Evolutionary conservation across 2,329 filamentous ascomycete species (phyloP), one percentile per base, ranked within the genome.

Genomic region (Claviceps sp.): DNA sequence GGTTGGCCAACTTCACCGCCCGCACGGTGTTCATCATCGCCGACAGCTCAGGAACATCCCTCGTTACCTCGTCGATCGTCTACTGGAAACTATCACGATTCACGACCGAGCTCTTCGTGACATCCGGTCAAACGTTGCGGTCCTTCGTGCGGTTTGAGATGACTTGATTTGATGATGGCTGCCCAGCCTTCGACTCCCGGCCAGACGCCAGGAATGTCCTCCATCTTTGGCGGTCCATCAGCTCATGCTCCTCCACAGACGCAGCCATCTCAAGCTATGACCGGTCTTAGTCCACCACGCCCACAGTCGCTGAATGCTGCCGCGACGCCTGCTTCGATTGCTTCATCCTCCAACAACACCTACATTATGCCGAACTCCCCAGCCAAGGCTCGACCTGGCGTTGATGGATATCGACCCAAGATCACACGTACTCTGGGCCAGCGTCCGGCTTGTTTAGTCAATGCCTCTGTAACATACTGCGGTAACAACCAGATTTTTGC

Each of bases 381-480:
- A 14, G 74, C 82, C 54, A 87, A 85, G 65, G 78, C 76, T 60
- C 76, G 79, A 53, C 72, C 76, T 20, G 76, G 76, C 54, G 75
- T 75, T 52, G 89, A 94, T 64, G 82, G 82, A 57, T 94, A 95
- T 68, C 84, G 85, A 48, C 91, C 91, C 38, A 87, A 84, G 65
- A 87, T 95, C 55, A 91, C 79, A 40, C 82, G 84, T 61, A 87
- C 85, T 13, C 73, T 86, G 48, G 86, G 86, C 47, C 83, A 88
- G 69, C 81, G 90, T 58, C 93, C 93, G 40, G 90, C 93, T 38
- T 97, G 91, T 64, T 77, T 98, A 48, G 91, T 98, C 59, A 98
- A 98, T 73, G 93, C 93, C 50, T 97, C 93, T 1, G 91, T 97
- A 55, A 98, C 93, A n/a, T 96, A 95, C 67, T 95, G 93, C 63